Evolutionary conservation across 352 stramenopile species (phyloP).

Genomic region (Phytophthora pinifolia): DNA sequence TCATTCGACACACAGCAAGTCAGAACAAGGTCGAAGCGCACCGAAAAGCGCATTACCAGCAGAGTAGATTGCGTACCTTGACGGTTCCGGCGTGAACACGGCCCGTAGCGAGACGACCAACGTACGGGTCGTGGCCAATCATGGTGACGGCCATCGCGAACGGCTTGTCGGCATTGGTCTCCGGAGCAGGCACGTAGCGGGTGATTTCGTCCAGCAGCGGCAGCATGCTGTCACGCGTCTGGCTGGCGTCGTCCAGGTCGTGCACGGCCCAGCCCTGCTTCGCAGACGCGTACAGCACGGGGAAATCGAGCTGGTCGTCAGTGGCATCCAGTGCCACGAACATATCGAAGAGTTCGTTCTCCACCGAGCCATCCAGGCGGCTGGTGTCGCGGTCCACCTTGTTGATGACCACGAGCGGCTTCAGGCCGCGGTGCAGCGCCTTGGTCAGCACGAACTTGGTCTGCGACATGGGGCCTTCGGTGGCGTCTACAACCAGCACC

Average conservation of each 20-base stretch:
- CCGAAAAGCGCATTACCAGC: neutral
- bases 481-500: conserved; percentile 97
- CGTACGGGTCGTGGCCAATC: conserved; percentile 96
- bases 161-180: conserved; percentile 68
- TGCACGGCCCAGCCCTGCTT: conserved; percentile 95
- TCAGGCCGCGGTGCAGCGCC: conserved; percentile 91
- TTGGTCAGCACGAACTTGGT: conserved; percentile 99
- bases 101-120: conserved; percentile 96
- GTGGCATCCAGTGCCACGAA: conserved; percentile 94
- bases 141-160: conserved; percentile 98
- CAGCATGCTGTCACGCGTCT: conserved; percentile 88
- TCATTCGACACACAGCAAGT: conserved; percentile 5
- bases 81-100: conserved; percentile 94
- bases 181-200: conserved; percentile 90
- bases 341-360: conserved; percentile 97
- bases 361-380: conserved; percentile 91
- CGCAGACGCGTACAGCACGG: conserved; percentile 95
- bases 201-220: conserved; percentile 97
- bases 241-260: conserved; percentile 76
- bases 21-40: conserved; percentile 10
- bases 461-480: conserved; percentile 96
- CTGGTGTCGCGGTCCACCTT: conserved; percentile 96
- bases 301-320: conserved; percentile 97
- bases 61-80: conserved; percentile 32
- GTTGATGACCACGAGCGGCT: conserved; percentile 98